Evolutionary conservation across 148 eudicot genomes (phyloP).

Genomic region (Salicornia ramosissima): DNA sequence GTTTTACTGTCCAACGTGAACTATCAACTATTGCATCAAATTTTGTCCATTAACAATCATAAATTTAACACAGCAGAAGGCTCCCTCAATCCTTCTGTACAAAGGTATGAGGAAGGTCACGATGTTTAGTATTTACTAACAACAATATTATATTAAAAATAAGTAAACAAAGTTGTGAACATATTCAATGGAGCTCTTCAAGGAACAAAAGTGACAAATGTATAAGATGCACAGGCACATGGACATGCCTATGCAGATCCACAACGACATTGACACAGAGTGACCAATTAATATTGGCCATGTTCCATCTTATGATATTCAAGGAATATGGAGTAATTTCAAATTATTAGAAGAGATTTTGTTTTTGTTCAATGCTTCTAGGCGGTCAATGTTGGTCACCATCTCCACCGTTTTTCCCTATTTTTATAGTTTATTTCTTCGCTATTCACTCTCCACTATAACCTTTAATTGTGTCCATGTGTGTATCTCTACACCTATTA

Average conservation of each 20-base stretch:
- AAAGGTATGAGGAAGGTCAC: too few species aligned
- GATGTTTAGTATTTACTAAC: too few species aligned
- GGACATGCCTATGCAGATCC: too few species aligned
- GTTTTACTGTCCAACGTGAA: too few species aligned
- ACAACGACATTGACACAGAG: neutral
- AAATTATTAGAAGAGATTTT: too few species aligned
- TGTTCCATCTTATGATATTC: too few species aligned
- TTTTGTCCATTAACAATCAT: too few species aligned
- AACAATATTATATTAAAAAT: too few species aligned
- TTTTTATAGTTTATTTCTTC: neutral
- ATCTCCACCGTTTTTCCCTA: neutral
- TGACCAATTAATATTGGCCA: neutral
- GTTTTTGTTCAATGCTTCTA: neutral
- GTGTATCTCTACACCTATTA: neutral
- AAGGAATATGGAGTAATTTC: neutral
- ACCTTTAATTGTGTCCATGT: neutral
- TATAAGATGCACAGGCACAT: neutral
- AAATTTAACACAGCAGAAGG: too few species aligned
- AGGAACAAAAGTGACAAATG: neutral
- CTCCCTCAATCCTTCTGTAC: too few species aligned
- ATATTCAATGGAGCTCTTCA: neutral
- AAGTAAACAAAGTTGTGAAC: too few species aligned
- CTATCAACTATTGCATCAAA: too few species aligned
- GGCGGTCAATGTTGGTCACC: neutral
- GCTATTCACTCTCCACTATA: neutral